Conservation (phyloP, 371 early-diverging fungal genomes). For the Syncephalastrum sp. region DNA sequence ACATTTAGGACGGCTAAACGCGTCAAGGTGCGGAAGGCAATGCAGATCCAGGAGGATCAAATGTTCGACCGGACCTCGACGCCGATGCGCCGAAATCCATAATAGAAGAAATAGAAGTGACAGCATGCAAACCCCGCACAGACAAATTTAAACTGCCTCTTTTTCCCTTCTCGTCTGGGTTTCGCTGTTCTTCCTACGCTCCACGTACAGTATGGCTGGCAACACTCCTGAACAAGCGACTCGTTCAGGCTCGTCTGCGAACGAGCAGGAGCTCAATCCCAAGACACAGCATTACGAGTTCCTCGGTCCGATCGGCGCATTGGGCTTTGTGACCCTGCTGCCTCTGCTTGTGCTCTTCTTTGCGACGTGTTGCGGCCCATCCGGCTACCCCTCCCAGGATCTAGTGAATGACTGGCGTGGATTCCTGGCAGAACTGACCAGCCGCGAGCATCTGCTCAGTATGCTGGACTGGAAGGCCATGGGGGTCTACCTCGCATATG, state of each 20-base stretch:
- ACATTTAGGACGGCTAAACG: too few species aligned
- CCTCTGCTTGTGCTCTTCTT: constrained; percentile 59
- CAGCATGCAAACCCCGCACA: too few species aligned
- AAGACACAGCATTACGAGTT: constrained; percentile 70
- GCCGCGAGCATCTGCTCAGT: constrained; percentile 20
- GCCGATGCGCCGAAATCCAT: too few species aligned
- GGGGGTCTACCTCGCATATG: constrained; percentile 65
- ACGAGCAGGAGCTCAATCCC: constrained; percentile 43
- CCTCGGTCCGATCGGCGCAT: constrained; percentile 81
- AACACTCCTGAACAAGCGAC: too few species aligned
- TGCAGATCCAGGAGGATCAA: too few species aligned
- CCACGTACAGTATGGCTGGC: too few species aligned
- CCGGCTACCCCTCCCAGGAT: constrained; percentile 41
- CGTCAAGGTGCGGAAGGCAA: too few species aligned
- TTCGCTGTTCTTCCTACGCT: too few species aligned
- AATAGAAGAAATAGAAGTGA: too few species aligned
- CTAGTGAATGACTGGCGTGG: constrained; percentile 24
- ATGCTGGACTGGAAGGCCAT: constrained; percentile 53
- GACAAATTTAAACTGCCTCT: too few species aligned
- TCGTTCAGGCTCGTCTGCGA: not conserved
- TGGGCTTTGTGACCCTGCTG: constrained; percentile 59
- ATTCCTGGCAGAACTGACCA: constrained; percentile 15
- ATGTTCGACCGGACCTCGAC: too few species aligned
- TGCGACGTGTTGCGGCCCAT: constrained; percentile 35
- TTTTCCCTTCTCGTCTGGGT: too few species aligned